Evolutionary conservation across 257 asterid genomes (phyloP).

Genomic region (Mentha longifolia): DNA sequence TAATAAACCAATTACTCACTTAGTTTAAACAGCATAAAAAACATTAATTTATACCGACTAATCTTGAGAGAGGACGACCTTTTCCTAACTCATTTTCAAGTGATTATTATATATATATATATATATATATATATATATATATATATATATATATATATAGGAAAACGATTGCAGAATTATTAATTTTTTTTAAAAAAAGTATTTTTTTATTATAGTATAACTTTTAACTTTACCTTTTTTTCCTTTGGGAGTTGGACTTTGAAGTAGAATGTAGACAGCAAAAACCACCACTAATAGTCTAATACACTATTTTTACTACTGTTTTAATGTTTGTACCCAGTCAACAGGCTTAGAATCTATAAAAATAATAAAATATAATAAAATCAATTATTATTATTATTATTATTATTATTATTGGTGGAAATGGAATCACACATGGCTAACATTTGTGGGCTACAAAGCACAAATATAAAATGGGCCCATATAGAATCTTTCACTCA

Average conservation of each 20-base stretch:
- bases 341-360: slow-evolving; percentile 18
- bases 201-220: not conserved
- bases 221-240: slow-evolving; percentile 37
- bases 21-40: no score
- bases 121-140: no score
- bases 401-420: not conserved
- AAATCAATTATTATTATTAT: no score
- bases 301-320: not conserved
- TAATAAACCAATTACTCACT: not conserved
- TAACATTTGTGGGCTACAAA: slow-evolving; percentile 31
- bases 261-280: slow-evolving; percentile 40
- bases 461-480: slow-evolving; percentile 35
- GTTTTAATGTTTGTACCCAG: slow-evolving; percentile 21
- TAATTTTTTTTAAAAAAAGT: no score
- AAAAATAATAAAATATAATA: not conserved
- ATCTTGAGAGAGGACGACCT: not conserved
- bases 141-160: no score
- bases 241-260: slow-evolving; percentile 53
- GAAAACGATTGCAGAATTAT: no score
- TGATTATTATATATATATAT: no score
- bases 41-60: not conserved
- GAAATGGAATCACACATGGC: slow-evolving; percentile 60
- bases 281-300: slow-evolving; percentile 36
- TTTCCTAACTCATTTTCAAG: not conserved
- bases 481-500: slow-evolving; percentile 51